Percentiles rank a stretch among this genome's conserved stretches.
phyloP scores from a whole-genome alignment of 1,284 basidiomycete genomes.

The Boletellus sp. region DNA sequence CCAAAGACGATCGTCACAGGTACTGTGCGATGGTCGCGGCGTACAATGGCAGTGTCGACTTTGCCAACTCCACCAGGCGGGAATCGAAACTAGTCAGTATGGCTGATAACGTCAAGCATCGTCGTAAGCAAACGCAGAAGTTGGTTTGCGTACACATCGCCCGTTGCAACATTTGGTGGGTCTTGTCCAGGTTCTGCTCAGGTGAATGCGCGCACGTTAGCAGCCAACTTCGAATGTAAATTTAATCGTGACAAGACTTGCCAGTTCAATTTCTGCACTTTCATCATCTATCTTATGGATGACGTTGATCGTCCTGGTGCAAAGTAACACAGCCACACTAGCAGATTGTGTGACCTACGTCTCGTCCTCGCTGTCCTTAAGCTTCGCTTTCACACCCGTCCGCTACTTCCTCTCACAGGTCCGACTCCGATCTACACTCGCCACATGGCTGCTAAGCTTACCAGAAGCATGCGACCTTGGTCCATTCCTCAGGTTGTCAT shows the following conservation, averaged over 20 bases:
- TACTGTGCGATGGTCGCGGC: constrained; percentile 66
- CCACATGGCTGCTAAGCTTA: too few species aligned
- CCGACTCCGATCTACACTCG: too few species aligned
- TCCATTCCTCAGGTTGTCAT: too few species aligned
- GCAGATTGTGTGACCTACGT: too few species aligned
- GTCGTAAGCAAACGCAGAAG: neutral
- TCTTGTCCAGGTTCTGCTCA: constrained; percentile 86
- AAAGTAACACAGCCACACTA: constrained; percentile 1
- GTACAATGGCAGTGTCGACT: constrained; percentile 75
- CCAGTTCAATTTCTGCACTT: constrained; percentile 29
- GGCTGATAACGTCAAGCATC: constrained; percentile 42
- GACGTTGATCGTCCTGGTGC: neutral
- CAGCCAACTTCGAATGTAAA: neutral
- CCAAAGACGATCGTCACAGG: constrained; percentile 23
- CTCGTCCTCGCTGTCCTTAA: too few species aligned
- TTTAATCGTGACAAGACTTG: neutral
- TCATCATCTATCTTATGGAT: constrained; percentile 23
- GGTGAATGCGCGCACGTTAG: constrained; percentile 37
- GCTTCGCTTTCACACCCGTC: too few species aligned
- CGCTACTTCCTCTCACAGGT: too few species aligned
- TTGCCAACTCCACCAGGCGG: constrained; percentile 73
- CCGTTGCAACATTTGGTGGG: constrained; percentile 72
- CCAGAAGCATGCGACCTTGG: too few species aligned
- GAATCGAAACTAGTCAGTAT: constrained; percentile 77
- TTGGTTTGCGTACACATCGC: constrained; percentile 66